phyloP scores from a whole-genome alignment of 306 rosid species.

The Prunus mume region DNA sequence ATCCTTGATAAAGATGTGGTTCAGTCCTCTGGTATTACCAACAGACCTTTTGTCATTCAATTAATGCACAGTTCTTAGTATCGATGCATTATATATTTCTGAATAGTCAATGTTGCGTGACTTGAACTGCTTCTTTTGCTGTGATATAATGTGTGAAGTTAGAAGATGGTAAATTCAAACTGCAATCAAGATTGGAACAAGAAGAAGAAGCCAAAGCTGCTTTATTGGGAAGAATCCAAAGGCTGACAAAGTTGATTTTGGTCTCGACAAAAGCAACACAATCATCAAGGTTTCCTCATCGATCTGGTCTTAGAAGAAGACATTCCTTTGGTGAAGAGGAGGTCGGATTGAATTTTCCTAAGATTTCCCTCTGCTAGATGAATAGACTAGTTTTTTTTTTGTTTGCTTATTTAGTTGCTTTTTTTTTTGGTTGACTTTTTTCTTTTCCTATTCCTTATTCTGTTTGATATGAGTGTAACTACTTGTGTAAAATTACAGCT shows the following conservation, averaged over 20 bases:
- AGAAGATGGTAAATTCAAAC: constrained; percentile 90
- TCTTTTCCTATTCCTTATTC: neutral
- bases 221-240: constrained; percentile 88
- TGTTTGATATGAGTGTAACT: constrained; percentile 8
- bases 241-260: constrained; percentile 93
- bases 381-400: neutral
- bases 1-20: neutral
- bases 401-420: neutral
- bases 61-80: neutral
- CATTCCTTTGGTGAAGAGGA: constrained; percentile 96
- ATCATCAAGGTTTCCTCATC: constrained; percentile 63
- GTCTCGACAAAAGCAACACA: constrained; percentile 85
- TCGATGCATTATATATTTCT: neutral
- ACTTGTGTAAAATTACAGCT: constrained; percentile 56
- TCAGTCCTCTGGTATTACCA: neutral
- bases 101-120: neutral
- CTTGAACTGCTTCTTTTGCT: constrained; percentile 38
- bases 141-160: constrained; percentile 56
- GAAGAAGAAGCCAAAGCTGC: constrained; percentile 99
- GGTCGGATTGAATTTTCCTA: constrained; percentile 35
- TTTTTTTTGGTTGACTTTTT: neutral
- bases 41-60: neutral
- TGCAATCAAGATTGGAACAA: constrained; percentile 96
- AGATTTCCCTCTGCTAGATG: constrained; percentile 4
- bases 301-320: constrained; percentile 73